Evolutionary conservation across 2,329 filamentous ascomycete genomes (phyloP).

Genomic region (Aureobasidium sp.): DNA sequence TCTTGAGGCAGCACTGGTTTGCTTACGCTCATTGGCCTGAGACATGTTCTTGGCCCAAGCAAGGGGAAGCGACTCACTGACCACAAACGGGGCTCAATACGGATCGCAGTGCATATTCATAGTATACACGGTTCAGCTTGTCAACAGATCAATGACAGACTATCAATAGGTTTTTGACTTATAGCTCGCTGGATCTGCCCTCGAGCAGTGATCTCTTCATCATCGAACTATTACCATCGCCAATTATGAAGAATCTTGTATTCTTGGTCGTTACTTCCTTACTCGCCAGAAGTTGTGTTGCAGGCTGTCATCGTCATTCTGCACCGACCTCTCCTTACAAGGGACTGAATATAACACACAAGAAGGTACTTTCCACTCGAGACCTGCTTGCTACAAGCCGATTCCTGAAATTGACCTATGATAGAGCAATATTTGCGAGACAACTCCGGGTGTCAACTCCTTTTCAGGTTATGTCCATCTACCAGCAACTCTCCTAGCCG

Average conservation of each 20-base stretch:
- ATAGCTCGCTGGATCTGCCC: neutral
- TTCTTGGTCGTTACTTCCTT: neutral
- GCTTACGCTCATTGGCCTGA: neutral
- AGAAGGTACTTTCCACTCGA: neutral
- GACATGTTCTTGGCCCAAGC: neutral
- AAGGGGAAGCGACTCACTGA: neutral
- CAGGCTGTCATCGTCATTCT: neutral
- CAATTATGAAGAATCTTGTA: neutral
- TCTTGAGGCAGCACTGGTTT: neutral
- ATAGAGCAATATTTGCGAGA: slow-evolving; percentile 45
- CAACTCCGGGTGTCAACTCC: slow-evolving; percentile 52
- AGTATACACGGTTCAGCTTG: neutral
- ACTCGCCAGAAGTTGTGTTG: neutral
- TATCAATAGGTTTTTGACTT: neutral
- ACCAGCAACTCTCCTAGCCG: slow-evolving; percentile 2
- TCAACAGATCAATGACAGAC: neutral
- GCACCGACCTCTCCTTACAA: neutral
- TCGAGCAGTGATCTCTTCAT: too few species aligned
- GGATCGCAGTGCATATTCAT: too few species aligned
- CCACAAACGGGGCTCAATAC: neutral
- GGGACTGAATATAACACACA: neutral
- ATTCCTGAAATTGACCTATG: neutral
- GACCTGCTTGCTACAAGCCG: neutral
- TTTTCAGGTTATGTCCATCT: slow-evolving; percentile 39
- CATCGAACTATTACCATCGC: neutral